Evolutionary conservation across 2,329 filamentous ascomycete genomes (phyloP), one percentile per base, ranked within the genome.

Genomic region (Hyphodiscus sp.): DNA sequence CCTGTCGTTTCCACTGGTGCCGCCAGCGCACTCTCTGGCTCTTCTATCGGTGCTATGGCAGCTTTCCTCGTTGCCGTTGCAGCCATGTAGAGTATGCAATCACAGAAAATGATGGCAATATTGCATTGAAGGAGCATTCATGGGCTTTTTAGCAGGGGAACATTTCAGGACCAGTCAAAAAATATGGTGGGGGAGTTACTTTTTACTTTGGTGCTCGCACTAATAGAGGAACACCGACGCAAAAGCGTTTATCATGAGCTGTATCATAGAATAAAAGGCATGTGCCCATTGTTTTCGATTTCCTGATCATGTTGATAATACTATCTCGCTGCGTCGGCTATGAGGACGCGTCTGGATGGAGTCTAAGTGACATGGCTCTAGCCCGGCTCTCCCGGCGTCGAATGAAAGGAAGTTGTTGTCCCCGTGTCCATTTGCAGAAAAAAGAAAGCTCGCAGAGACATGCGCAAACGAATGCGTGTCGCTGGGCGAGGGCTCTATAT

Each of bases 41-140:
- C 64, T 1, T 45, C 61, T 47, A 48, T 61, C 38, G 60, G 51
- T 33, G 54, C 48, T 41, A 23, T 63, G 7, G 60, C 52, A 53
- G 59, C 56, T 44, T 26, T 62, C 16, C 45, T 61, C 19, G 59
- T 57, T 46, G 60, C 60, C 41, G 20, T 59, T 33, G 50, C 57
- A 19, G 58, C 60, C 46, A 59, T 66, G 61, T 66, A 65, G 59
- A 59, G 55, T 54, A 44, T 18, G 26, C 8, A 43, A 7, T 16
- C 6, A 47, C 26, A 47, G 3, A 18, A 15, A 23, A 46, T 46
- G 33, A 13, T 38, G 33, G 33, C 33, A 38, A 6, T 13, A 38
- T 38, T 13, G 16, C 33, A 38, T 38, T n/a, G 33, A 26, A 26
- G 33, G 11, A 38, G 33, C 33, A 38, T 38, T 38, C 23, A 26